Evolutionary conservation across 2,329 filamentous ascomycete species (phyloP).

Genomic region (Raffaelea ambrosiae): DNA sequence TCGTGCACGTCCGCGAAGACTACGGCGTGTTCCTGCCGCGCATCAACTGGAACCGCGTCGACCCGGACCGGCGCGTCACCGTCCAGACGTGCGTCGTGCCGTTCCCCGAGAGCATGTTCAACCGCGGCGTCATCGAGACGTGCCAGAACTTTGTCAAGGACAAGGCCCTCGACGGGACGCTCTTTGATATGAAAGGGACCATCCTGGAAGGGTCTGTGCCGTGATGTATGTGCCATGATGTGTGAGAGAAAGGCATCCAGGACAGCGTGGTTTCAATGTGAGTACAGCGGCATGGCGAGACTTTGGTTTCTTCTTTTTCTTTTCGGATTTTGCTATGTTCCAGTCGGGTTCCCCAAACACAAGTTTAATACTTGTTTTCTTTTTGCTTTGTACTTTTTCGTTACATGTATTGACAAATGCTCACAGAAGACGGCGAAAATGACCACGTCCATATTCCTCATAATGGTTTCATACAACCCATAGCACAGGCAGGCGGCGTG

Average conservation of each 20-base stretch:
- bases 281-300: no score
- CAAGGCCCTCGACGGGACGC: slow-evolving; percentile 29
- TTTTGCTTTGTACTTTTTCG: no score
- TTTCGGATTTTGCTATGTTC: no score
- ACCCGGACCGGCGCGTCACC: slow-evolving; percentile 26
- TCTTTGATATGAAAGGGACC: slow-evolving; percentile 15
- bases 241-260: not conserved
- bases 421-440: no score
- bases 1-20: slow-evolving; percentile 21
- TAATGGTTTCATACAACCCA: no score
- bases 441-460: no score
- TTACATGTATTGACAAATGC: no score
- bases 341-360: no score
- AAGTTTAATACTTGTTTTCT: no score
- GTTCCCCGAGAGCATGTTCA: slow-evolving; percentile 21
- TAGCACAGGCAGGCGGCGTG: no score
- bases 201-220: not conserved
- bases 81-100: slow-evolving; percentile 31
- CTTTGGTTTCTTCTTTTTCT: no score
- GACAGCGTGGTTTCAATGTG: not conserved
- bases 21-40: slow-evolving; percentile 16
- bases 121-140: slow-evolving; percentile 15
- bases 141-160: slow-evolving; percentile 32
- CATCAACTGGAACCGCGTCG: slow-evolving; percentile 22
- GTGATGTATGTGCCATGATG: not conserved